Percentiles rank a stretch among this genome's conserved stretches.
Evolutionary conservation across 2,329 filamentous ascomycete species (phyloP).

Genomic region (Neonectria magnoliae): DNA sequence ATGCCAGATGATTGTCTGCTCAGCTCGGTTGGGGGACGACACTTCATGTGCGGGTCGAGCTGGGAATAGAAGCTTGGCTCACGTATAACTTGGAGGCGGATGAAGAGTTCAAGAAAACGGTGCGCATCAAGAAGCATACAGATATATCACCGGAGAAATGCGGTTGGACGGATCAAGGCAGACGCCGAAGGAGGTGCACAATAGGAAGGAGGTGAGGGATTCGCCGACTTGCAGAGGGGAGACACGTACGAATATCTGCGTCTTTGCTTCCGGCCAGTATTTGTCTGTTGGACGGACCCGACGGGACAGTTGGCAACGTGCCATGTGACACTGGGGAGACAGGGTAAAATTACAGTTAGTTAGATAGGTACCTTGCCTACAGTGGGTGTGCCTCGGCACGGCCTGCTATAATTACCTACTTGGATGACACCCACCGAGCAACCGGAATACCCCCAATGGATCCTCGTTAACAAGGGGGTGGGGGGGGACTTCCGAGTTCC

Average conservation of each 20-base stretch:
- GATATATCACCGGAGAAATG: neutral
- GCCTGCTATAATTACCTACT: neutral
- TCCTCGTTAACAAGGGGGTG: neutral
- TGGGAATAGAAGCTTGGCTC: neutral
- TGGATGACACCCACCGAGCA: too few species aligned
- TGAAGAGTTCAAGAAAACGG: neutral
- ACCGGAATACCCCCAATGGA: neutral
- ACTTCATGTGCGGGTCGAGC: constrained; percentile 10
- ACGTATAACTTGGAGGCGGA: neutral
- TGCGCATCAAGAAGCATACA: neutral
- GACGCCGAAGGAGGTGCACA: neutral
- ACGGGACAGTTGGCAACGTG: too few species aligned
- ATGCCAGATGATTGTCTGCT: constrained; percentile 6
- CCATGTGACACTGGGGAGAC: neutral
- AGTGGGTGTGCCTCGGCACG: neutral
- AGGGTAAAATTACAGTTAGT: neutral
- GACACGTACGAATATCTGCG: neutral
- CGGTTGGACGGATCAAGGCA: neutral
- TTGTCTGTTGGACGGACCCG: neutral
- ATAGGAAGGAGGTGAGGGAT: neutral
- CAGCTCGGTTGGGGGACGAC: constrained; percentile 8
- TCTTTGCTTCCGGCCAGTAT: neutral
- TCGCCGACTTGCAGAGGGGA: neutral
- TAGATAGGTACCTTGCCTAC: neutral
- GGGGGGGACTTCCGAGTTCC: neutral